phyloP scores from a whole-genome alignment of 768 basidiomycete species.

The Tephrocybe sp. region DNA sequence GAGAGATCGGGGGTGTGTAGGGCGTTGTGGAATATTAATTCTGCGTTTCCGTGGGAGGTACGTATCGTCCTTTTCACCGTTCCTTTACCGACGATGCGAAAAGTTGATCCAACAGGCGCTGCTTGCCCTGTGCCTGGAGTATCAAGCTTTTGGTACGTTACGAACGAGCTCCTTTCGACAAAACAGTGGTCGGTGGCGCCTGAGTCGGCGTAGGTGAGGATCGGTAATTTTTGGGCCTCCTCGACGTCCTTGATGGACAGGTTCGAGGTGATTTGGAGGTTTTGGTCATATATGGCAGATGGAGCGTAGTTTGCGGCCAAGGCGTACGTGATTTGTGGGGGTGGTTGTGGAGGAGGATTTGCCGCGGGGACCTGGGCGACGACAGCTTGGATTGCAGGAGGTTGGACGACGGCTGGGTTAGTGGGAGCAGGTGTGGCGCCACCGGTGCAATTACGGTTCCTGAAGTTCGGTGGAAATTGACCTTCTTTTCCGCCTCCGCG shows the following conservation, averaged over 20 bases:
- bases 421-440: not conserved
- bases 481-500: slow-evolving; percentile 34
- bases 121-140: not conserved
- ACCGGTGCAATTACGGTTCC: slow-evolving; percentile 1
- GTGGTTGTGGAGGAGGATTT: not conserved
- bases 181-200: slow-evolving; percentile 24
- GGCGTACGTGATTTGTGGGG: slow-evolving; percentile 4
- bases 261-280: not conserved
- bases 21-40: slow-evolving; percentile 20
- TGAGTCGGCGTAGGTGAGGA: slow-evolving; percentile 15
- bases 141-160: not conserved
- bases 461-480: slow-evolving; percentile 25
- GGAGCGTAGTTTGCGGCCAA: not conserved
- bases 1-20: slow-evolving; percentile 8
- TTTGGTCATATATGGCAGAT: too few relatives aligned
- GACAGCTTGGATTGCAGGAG: too few relatives aligned
- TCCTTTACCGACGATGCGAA: not conserved
- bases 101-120: not conserved
- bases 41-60: not conserved
- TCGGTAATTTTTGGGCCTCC: not conserved
- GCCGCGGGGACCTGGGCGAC: too few relatives aligned
- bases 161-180: slow-evolving; percentile 15
- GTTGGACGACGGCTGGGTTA: too few relatives aligned
- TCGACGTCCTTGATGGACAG: too few relatives aligned
- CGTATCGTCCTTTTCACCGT: not conserved